phyloP scores from a whole-genome alignment of 2,329 filamentous ascomycete genomes.

The Aspergillus pseudoviridinutans region DNA sequence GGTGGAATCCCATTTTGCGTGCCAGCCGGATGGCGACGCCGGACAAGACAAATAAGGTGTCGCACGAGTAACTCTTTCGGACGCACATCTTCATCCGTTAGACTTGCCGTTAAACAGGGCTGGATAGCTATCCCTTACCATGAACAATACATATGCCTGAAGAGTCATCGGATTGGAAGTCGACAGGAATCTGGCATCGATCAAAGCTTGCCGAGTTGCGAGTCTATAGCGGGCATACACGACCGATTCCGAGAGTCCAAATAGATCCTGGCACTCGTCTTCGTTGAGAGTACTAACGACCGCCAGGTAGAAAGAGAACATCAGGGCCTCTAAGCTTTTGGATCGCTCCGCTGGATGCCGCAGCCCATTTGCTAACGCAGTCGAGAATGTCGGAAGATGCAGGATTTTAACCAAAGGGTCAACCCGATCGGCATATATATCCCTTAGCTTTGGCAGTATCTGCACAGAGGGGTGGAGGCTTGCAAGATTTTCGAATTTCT shows the following conservation, averaged over 20 bases:
- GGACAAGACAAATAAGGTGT: conserved; percentile 51
- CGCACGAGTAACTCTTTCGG: conserved; percentile 19
- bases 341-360: conserved; percentile 50
- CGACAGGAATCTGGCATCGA: conserved; percentile 39
- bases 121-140: conserved; percentile 36
- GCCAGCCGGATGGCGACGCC: conserved; percentile 53
- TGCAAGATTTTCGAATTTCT: neutral
- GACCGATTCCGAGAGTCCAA: conserved; percentile 24
- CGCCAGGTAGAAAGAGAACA: conserved; percentile 63
- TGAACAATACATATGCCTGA: conserved; percentile 51
- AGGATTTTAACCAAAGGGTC: conserved; percentile 59
- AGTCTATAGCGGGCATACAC: conserved; percentile 38
- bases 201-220: conserved; percentile 42
- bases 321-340: conserved; percentile 26
- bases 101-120: neutral
- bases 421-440: conserved; percentile 17
- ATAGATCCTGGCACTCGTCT: conserved; percentile 46
- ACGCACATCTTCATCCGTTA: conserved; percentile 1
- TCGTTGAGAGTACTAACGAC: conserved; percentile 53
- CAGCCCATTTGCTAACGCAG: conserved; percentile 56
- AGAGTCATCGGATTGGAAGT: conserved; percentile 36
- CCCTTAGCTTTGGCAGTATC: conserved; percentile 17
- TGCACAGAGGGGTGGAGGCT: conserved; percentile 14
- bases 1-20: conserved; percentile 63
- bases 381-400: conserved; percentile 61